Conservation (phyloP, 2,329 filamentous ascomycete species). For the Alternaria conjuncta region DNA sequence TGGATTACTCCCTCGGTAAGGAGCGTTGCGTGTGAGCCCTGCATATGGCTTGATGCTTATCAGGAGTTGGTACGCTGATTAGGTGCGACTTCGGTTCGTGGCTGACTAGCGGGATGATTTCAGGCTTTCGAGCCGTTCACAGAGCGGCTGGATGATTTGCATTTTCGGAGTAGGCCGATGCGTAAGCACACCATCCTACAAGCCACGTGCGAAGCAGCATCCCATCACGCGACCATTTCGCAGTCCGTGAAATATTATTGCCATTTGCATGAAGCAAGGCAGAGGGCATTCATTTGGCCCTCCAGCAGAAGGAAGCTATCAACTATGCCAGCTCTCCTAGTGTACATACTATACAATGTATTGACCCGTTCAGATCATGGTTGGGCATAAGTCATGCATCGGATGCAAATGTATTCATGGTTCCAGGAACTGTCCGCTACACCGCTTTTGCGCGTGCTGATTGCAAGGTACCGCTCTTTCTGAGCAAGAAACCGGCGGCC, state of each 20-base stretch:
- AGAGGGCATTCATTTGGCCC: not conserved
- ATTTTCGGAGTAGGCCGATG: not conserved
- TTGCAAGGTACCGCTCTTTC: constrained; percentile 4
- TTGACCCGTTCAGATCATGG: not conserved
- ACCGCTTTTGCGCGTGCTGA: not conserved
- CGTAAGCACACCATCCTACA: not conserved
- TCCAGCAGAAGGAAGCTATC: not conserved
- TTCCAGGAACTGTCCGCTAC: not conserved
- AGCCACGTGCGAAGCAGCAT: not conserved
- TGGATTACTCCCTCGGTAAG: not conserved
- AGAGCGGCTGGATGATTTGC: not conserved
- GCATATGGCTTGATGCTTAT: not conserved
- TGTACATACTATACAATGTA: constrained; percentile 9
- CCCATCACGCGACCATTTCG: not conserved
- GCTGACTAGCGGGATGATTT: not conserved
- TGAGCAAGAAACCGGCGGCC: constrained; percentile 11
- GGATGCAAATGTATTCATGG: not conserved
- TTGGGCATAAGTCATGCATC: not conserved
- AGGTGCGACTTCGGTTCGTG: not conserved
- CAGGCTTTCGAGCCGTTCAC: not conserved
- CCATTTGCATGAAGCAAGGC: not conserved
- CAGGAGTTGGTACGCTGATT: not conserved
- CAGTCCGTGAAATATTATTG: not conserved
- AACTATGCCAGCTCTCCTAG: not conserved
- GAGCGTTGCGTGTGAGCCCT: not conserved